Percentiles rank a stretch among this genome's conserved stretches.
Conservation (phyloP, 108 stramenopile genomes). For the Craspedostauros australis region DNA sequence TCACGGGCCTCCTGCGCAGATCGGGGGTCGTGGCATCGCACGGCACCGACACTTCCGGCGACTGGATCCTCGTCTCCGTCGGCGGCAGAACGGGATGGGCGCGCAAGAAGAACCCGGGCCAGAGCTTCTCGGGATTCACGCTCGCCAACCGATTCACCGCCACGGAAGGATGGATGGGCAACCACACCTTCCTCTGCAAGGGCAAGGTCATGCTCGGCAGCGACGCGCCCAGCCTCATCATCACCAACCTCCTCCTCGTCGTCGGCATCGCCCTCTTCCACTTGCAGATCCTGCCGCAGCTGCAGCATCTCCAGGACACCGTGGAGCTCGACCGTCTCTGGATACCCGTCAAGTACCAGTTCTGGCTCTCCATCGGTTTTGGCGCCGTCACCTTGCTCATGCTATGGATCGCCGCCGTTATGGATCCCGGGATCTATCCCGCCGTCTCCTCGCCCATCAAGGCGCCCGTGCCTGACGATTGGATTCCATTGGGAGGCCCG, state of each 20-base stretch:
- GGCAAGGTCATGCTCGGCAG: conserved; percentile 82
- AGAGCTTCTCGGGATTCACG: conserved; percentile 36
- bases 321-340: conserved; percentile 2
- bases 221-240: conserved; percentile 69
- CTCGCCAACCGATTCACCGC: conserved; percentile 51
- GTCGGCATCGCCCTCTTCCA: conserved; percentile 42
- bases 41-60: conserved; percentile 68
- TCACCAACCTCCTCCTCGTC: conserved; percentile 64
- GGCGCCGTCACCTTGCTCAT: conserved; percentile 31
- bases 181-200: conserved; percentile 78
- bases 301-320: conserved; percentile 23
- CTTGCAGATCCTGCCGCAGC: conserved; percentile 38
- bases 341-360: neutral
- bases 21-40: conserved; percentile 77
- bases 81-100: conserved; percentile 86
- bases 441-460: conserved; percentile 59
- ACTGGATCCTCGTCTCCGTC: conserved; percentile 78
- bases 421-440: conserved; percentile 83
- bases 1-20: conserved; percentile 70
- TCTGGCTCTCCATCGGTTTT: conserved; percentile 29
- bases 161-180: conserved; percentile 82
- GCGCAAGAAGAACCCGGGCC: conserved; percentile 31
- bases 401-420: conserved; percentile 67
- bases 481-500: conserved; percentile 61
- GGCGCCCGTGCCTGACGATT: conserved; percentile 48